Conservation (phyloP, 2,329 filamentous ascomycete species). For the Coniochaeta hoffmannii region DNA sequence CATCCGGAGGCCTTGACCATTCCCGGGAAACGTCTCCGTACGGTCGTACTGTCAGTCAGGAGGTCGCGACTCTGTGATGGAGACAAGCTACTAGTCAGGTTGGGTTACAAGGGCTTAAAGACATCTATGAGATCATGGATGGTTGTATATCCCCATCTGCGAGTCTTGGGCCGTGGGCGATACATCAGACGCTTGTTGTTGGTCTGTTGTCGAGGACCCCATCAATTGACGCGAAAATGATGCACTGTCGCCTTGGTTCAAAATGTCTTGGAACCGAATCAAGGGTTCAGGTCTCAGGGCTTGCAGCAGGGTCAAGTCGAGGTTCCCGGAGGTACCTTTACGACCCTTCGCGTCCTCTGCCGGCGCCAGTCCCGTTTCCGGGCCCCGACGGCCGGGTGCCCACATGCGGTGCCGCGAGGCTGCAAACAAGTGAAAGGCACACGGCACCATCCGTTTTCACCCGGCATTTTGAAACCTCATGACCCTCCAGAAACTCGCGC, state of each 20-base stretch:
- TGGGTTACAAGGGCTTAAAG: neutral
- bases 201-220: too few relatives aligned
- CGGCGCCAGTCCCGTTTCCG: neutral
- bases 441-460: neutral
- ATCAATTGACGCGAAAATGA: too few relatives aligned
- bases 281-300: neutral
- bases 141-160: too few relatives aligned
- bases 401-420: neutral
- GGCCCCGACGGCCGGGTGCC: neutral
- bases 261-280: neutral
- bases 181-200: too few relatives aligned
- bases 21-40: neutral
- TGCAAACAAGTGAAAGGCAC: neutral
- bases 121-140: neutral
- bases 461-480: neutral
- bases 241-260: too few relatives aligned
- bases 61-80: too few relatives aligned
- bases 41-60: too few relatives aligned
- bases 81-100: too few relatives aligned
- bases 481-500: neutral
- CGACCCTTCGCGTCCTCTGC: neutral
- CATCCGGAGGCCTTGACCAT: neutral
- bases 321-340: neutral
- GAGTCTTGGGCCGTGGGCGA: too few relatives aligned
- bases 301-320: neutral